Base-by-base conservation (phyloP, 2,329 filamentous ascomycete genomes). In the Ilyonectria destructans region DNA sequence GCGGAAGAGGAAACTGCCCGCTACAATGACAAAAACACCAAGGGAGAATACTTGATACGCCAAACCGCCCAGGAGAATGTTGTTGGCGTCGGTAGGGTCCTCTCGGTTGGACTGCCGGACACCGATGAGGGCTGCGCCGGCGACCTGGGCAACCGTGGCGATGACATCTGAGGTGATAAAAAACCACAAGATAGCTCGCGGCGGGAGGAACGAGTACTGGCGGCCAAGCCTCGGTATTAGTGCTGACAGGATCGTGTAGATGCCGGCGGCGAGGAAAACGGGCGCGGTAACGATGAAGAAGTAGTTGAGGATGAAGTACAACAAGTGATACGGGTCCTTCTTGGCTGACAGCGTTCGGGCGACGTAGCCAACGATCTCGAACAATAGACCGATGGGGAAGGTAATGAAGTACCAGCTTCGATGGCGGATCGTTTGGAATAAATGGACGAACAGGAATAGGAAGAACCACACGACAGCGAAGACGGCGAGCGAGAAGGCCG, bases 231-330 rank as follows among this genome's bases (percentile, higher is more conserved):
- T 77, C 49, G 80, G 79, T 58, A 89, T 87, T 35, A 89, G 77
- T 4, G 84, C 81, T 0, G 83, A 85, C 7, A 89, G 80, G 54
- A 87, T 80, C n/a, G 85, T 85, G 80, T 89, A 90, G 57, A 89
- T 85, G 0, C 84, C 83, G 0, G 88, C 88, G 17, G 85, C 83
- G 77, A 89, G 84, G 73, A 89, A 87, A 43, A 90, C 88, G 1
- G 88, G 88, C 0, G 87, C 87, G 0, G 86, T 85, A 68, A 90
- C 87, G 76, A 90, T 88, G 81, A 88, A 88, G 81, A 90, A 90
- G 80, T 89, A 89, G 74, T 88, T 86, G 52, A 88, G 78, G 45
- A 90, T 86, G 70, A 89, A 90, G 80, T 84, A 89, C 43, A 85
- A 78, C 17, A 89, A 81, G 67, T 84, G 80, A 75, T 89, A 89